Evolutionary conservation across 306 rosid species (phyloP), one percentile per base, ranked within the genome.

Genomic region (Inga oerstediana): DNA sequence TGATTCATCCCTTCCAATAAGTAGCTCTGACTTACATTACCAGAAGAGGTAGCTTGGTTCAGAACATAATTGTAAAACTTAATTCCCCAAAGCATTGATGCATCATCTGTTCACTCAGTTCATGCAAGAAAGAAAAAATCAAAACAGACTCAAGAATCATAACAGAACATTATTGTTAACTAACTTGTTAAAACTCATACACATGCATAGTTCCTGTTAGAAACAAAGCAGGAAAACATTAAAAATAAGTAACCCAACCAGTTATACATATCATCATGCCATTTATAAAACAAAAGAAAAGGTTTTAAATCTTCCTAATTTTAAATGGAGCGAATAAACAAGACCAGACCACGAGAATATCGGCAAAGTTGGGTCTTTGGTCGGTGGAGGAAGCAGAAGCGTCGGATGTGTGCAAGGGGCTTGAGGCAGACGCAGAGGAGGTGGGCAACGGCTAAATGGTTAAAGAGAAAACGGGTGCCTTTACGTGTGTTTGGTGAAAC

Each of bases 81-180:
- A 16, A 95, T 1, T 82, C 98, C 98, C 95, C 97, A 93, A n/a
- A 95, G 90, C 92, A 95, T 80, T 61, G 89, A 97, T 49, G 98
- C 92, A 73, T 95, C 98, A 85, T 95, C 98, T 95, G 94, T 87
- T 5, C 16, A 44, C 27, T 66, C 70, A 78, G 14, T 37, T 61
- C 52, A 71, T 59, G 48, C 32, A 64, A 64, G n/a, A 20, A 59
- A 70, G 30, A 22, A 16, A 7, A 71, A 79, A 79, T 49, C 32
- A 61, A 80, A 80, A 15, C 7, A 59, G 35, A 34, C 20, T 17
- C 67, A 74, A 5, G 3, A 14, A 45, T 3, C 15, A 64, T 52
- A 59, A 59, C 49, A 7, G 58, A 3, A 64, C n/a, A 64, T 19
- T 70, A 61, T 34, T 27, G 48, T 59, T 74, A 82, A 46, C 20